Conservation (phyloP, 805 yeast genomes). For the Ogataea zsoltii region DNA sequence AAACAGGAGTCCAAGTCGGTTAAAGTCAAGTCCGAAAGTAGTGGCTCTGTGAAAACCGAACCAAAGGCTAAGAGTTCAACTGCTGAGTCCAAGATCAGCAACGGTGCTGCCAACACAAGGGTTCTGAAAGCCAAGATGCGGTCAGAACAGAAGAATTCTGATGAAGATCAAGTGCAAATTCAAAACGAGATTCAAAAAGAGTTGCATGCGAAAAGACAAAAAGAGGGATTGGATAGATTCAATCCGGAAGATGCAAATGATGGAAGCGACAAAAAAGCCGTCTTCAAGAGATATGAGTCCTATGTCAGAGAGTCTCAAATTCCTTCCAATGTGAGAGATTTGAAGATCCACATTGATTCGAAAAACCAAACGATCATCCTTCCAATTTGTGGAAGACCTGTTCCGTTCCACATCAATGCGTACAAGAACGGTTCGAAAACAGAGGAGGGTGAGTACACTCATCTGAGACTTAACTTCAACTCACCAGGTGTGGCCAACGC, state of each 20-base stretch:
- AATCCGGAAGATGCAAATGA: conserved; percentile 76
- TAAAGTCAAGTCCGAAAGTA: conserved; percentile 17
- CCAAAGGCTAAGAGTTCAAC: conserved; percentile 5
- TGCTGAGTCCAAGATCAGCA: conserved; percentile 25
- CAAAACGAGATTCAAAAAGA: conserved; percentile 81
- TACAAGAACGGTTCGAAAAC: conserved; percentile 92
- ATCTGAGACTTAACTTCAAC: conserved; percentile 85
- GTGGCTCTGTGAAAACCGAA: conserved; percentile 6
- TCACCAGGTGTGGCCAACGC: conserved; percentile 76
- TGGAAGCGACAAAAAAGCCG: conserved; percentile 59
- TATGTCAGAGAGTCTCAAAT: conserved; percentile 92
- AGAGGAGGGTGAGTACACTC: conserved; percentile 95
- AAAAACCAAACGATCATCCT: conserved; percentile 85
- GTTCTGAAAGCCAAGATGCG: conserved; percentile 78
- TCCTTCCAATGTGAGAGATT: conserved; percentile 78
- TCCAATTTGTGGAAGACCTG: conserved; percentile 95
- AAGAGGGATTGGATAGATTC: conserved; percentile 81
- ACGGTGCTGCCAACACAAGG: conserved; percentile 51
- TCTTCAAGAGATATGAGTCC: conserved; percentile 92
- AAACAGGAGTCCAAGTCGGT: conserved; percentile 34
- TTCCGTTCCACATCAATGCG: conserved; percentile 94
- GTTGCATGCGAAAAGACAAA: conserved; percentile 80
- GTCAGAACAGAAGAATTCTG: conserved; percentile 70
- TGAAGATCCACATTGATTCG: conserved; percentile 83
- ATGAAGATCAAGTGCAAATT: conserved; percentile 76